Percentiles rank a stretch among this genome's conserved stretches.
Evolutionary conservation across 2,329 filamentous ascomycete genomes (phyloP).

Genomic region (Pseudogymnoascus pannorum): DNA sequence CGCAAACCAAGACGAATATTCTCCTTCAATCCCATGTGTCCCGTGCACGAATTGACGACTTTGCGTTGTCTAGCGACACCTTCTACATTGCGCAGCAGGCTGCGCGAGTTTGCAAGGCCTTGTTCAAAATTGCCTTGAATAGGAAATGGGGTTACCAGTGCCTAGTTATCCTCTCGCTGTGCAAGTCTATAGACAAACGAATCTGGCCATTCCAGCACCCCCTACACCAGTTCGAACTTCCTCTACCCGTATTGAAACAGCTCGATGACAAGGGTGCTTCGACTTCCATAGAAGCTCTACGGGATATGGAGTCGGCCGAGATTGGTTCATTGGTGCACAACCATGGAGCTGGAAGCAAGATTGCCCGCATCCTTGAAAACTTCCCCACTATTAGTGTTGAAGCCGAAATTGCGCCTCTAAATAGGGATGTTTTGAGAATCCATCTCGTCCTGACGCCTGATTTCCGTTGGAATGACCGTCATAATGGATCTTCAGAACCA

Average conservation of each 20-base stretch:
- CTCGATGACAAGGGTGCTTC: slow-evolving; percentile 72
- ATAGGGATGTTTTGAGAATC: slow-evolving; percentile 89
- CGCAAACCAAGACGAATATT: slow-evolving; percentile 93
- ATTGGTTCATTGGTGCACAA: slow-evolving; percentile 91
- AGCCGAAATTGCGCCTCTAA: slow-evolving; percentile 89
- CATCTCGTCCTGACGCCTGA: slow-evolving; percentile 80
- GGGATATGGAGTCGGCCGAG: slow-evolving; percentile 88
- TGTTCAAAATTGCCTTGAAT: slow-evolving; percentile 97
- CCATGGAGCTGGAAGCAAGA: slow-evolving; percentile 72
- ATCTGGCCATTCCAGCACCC: slow-evolving; percentile 95
- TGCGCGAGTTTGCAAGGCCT: slow-evolving; percentile 82
- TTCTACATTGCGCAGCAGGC: slow-evolving; percentile 96
- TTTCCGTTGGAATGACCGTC: slow-evolving; percentile 87
- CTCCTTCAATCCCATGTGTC: slow-evolving; percentile 92
- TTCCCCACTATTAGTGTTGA: slow-evolving; percentile 90
- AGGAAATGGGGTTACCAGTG: slow-evolving; percentile 95
- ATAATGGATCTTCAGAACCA: slow-evolving; percentile 90
- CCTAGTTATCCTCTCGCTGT: slow-evolving; percentile 79
- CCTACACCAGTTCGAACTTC: slow-evolving; percentile 88
- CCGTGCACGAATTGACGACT: slow-evolving; percentile 79
- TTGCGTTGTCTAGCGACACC: slow-evolving; percentile 83
- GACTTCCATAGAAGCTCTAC: slow-evolving; percentile 70
- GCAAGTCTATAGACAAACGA: slow-evolving; percentile 94
- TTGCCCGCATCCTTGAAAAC: slow-evolving; percentile 74
- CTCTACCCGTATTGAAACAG: slow-evolving; percentile 73